Conservation (phyloP, 371 early-diverging fungal genomes). For the Rhizopus sp. region DNA sequence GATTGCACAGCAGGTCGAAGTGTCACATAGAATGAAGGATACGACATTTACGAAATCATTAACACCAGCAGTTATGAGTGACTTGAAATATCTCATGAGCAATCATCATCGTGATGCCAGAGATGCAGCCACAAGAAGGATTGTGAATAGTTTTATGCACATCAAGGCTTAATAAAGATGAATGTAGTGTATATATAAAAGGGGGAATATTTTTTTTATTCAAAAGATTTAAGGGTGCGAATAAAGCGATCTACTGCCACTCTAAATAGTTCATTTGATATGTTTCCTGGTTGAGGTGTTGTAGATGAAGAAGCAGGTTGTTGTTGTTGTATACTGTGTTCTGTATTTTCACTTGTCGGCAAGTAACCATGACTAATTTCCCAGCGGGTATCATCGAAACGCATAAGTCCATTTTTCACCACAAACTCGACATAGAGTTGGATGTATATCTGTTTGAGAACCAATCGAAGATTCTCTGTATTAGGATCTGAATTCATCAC, state of each 20-base stretch:
- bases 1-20: conserved; percentile 77
- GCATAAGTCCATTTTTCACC: conserved; percentile 76
- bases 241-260: conserved; percentile 69
- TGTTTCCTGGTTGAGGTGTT: conserved; percentile 53
- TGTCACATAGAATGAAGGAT: conserved; percentile 37
- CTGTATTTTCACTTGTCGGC: conserved; percentile 13
- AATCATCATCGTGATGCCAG: neutral
- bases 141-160: neutral
- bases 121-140: too few relatives aligned
- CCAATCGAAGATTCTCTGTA: conserved; percentile 64
- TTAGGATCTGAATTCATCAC: conserved; percentile 84
- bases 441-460: conserved; percentile 79
- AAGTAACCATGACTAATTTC: conserved; percentile 46
- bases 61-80: conserved; percentile 22
- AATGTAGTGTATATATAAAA: neutral
- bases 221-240: conserved; percentile 65
- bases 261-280: conserved; percentile 73
- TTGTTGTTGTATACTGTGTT: conserved; percentile 6
- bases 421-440: conserved; percentile 92
- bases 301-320: conserved; percentile 7
- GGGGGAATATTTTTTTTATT: conserved; percentile 30
- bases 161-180: neutral
- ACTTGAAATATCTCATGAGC: conserved; percentile 13
- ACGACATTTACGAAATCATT: conserved; percentile 25
- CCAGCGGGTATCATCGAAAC: conserved; percentile 58